Evolutionary conservation across 495 filamentous ascomycete species (phyloP).

Genomic region (Penicillium canariense): DNA sequence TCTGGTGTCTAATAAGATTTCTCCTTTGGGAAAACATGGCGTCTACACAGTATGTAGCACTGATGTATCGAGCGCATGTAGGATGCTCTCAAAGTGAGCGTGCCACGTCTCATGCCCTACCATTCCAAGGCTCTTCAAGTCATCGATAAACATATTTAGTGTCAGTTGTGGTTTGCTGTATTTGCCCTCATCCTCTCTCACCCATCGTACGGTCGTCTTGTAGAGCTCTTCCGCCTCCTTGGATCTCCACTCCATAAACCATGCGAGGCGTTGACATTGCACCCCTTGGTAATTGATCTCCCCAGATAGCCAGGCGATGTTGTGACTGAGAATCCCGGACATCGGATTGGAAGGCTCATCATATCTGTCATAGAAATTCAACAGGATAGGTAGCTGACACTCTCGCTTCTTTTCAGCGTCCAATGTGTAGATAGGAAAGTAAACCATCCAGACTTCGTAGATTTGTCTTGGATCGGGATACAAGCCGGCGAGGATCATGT

Average conservation of each 20-base stretch:
- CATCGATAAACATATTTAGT: slow-evolving; percentile 1
- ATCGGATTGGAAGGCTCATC: neutral
- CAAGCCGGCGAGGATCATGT: slow-evolving; percentile 2
- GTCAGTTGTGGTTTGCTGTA: neutral
- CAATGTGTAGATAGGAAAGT: slow-evolving; percentile 2
- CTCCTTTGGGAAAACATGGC: no score
- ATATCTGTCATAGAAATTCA: neutral
- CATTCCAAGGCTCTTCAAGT: slow-evolving; percentile 5
- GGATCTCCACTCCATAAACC: slow-evolving; percentile 9
- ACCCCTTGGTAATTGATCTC: slow-evolving; percentile 7
- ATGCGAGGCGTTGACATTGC: slow-evolving; percentile 4
- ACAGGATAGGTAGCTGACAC: neutral
- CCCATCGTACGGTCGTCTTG: neutral
- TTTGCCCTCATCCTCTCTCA: neutral
- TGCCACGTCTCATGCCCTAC: slow-evolving; percentile 8
- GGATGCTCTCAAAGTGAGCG: slow-evolving; percentile 7
- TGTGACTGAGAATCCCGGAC: neutral
- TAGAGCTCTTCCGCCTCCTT: slow-evolving; percentile 2
- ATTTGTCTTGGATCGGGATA: neutral
- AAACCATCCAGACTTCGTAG: slow-evolving; percentile 8
- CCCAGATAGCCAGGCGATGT: slow-evolving; percentile 1
- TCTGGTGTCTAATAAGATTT: slow-evolving; percentile 5
- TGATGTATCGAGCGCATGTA: neutral
- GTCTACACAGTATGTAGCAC: no score
- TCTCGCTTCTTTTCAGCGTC: neutral